A percentile compares a stretch with the other conserved stretches of the same genome.
Evolutionary conservation across 805 yeast species (phyloP).

Genomic region (Saccharomyces jurei): DNA sequence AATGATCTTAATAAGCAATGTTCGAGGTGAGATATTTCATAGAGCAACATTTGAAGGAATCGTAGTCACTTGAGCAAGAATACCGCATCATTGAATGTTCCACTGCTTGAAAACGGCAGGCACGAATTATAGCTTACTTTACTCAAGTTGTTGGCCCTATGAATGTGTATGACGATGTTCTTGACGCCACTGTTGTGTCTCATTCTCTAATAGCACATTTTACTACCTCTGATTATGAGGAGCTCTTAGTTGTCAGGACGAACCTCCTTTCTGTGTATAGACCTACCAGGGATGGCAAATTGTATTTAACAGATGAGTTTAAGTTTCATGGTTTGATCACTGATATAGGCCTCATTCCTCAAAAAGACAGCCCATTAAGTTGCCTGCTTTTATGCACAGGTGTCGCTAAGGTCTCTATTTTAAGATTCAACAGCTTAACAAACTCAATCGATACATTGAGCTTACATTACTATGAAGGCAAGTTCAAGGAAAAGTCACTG

Average conservation of each 20-base stretch:
- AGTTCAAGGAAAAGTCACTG: constrained; percentile 43
- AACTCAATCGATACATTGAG: constrained; percentile 62
- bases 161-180: constrained; percentile 74
- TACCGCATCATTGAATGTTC: neutral
- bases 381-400: constrained; percentile 59
- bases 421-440: constrained; percentile 56
- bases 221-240: constrained; percentile 33
- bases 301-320: constrained; percentile 50
- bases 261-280: constrained; percentile 41
- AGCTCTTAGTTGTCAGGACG: constrained; percentile 63
- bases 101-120: neutral
- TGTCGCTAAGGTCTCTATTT: constrained; percentile 67
- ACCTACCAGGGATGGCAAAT: constrained; percentile 13
- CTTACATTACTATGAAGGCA: constrained; percentile 78
- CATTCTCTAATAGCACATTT: constrained; percentile 49
- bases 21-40: neutral
- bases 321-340: constrained; percentile 63
- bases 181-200: constrained; percentile 69
- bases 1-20: neutral
- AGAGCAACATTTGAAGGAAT: neutral
- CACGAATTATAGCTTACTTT: neutral
- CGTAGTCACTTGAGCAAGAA: neutral
- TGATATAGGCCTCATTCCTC: constrained; percentile 44
- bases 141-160: constrained; percentile 29
- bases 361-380: constrained; percentile 46